Conservation (phyloP, 441 rosid species). For the Euphorbia schlechtendalii region DNA sequence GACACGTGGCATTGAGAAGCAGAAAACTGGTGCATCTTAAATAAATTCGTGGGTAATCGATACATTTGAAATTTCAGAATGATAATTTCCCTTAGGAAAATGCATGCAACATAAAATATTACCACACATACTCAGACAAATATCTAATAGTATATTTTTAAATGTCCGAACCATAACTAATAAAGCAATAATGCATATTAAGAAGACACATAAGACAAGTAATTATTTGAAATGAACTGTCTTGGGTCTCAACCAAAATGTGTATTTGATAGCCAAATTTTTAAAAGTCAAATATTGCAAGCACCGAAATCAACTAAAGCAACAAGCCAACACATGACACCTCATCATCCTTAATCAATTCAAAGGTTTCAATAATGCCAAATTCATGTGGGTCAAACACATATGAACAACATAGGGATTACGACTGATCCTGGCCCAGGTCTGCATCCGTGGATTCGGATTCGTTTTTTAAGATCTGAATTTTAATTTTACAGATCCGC, state of each 20-base stretch:
- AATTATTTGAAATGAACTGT: neutral
- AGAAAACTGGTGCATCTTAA: too few species aligned
- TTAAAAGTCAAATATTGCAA: constrained; percentile 11
- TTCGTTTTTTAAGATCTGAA: too few species aligned
- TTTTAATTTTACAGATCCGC: too few species aligned
- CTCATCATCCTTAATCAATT: constrained; percentile 3
- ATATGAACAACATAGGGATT: too few species aligned
- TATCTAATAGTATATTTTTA: neutral
- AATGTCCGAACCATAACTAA: neutral
- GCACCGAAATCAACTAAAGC: constrained; percentile 12
- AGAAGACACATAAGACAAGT: neutral
- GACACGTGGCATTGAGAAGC: too few species aligned
- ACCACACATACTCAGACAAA: too few species aligned
- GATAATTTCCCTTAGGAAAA: too few species aligned
- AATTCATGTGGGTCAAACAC: neutral
- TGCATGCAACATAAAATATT: too few species aligned
- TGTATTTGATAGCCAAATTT: neutral
- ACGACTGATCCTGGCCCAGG: too few species aligned
- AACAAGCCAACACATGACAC: neutral
- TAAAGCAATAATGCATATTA: neutral
- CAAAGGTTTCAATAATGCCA: neutral
- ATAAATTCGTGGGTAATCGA: too few species aligned
- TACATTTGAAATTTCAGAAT: too few species aligned
- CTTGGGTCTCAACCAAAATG: neutral
- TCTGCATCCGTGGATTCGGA: too few species aligned